Percentiles rank a stretch among this genome's conserved stretches.
These are phyloP conservation scores for Myxozyma lipomycoides DNA, from an alignment of 805 yeast genomes.

Conservation along the genomic window DNA sequence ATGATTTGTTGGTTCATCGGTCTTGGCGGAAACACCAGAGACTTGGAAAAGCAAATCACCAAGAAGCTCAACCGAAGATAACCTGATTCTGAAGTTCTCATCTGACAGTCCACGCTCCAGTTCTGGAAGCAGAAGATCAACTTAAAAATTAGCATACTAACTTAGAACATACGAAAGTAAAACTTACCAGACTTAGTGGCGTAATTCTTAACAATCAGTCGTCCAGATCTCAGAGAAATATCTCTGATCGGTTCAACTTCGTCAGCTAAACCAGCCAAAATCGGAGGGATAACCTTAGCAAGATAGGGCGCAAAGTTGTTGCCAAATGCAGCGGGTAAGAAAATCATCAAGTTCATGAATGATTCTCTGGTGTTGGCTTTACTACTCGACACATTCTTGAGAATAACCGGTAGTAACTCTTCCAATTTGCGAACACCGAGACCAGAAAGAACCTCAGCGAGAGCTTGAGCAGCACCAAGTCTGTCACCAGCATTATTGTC, in stretches of 20 bases:
- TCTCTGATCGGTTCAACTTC: constrained; percentile 81
- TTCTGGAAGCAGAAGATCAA: constrained; percentile 89
- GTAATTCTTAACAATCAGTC: constrained; percentile 83
- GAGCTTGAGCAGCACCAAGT: constrained; percentile 94
- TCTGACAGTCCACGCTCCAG: constrained; percentile 85
- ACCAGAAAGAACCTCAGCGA: constrained; percentile 90
- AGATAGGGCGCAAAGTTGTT: constrained; percentile 86
- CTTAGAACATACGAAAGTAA: background rate
- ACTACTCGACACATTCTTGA: constrained; percentile 64
- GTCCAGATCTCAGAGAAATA: constrained; percentile 85
- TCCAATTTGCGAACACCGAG: constrained; percentile 84
- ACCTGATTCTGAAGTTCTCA: constrained; percentile 75
- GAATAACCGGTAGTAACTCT: constrained; percentile 76
- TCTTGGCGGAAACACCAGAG: constrained; percentile 77
- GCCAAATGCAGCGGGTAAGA: constrained; percentile 92
- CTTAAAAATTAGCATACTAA: constrained; percentile 32
- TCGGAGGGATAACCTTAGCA: constrained; percentile 81
- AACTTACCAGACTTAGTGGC: constrained; percentile 65
- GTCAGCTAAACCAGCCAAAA: constrained; percentile 88
- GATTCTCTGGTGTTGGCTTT: constrained; percentile 81
- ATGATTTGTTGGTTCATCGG: constrained; percentile 43
- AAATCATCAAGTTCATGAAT: constrained; percentile 81
- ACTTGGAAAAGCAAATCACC: constrained; percentile 94
- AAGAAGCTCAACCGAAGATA: constrained; percentile 89
- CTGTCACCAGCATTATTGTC: constrained; percentile 81